phyloP scores from a whole-genome alignment of 306 rosid genomes.

The Hylodesmum podocarpum region DNA sequence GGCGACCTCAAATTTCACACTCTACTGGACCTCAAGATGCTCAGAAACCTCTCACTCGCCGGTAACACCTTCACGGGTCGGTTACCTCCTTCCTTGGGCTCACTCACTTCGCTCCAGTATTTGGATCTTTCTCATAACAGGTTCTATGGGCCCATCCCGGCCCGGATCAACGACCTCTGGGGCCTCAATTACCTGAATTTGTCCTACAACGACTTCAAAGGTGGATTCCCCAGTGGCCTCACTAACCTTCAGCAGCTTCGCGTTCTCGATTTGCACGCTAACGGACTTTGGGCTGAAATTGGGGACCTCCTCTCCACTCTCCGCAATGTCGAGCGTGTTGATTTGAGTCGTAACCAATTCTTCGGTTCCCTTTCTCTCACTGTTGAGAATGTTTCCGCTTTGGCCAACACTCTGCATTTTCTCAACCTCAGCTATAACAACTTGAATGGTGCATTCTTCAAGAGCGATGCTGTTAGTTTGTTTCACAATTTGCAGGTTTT shows the following conservation, averaged over 20 bases:
- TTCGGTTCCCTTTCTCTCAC: slow-evolving; percentile 56
- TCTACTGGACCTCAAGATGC: slow-evolving; percentile 58
- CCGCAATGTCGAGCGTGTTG: slow-evolving; percentile 68
- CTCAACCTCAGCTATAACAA: slow-evolving; percentile 62
- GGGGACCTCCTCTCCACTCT: slow-evolving; percentile 49
- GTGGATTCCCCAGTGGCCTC: slow-evolving; percentile 63
- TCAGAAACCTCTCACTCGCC: slow-evolving; percentile 62
- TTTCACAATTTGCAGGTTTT: slow-evolving; percentile 68
- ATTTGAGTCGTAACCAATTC: slow-evolving; percentile 74
- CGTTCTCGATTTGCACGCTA: slow-evolving; percentile 77
- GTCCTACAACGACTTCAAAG: slow-evolving; percentile 57
- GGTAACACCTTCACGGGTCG: slow-evolving; percentile 79
- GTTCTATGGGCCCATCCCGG: slow-evolving; percentile 91
- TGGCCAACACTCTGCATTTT: slow-evolving; percentile 64
- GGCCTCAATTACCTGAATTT: slow-evolving; percentile 70
- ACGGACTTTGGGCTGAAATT: slow-evolving; percentile 63
- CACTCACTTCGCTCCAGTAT: slow-evolving; percentile 60
- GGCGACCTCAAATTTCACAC: slow-evolving; percentile 85
- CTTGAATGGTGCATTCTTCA: slow-evolving; percentile 66
- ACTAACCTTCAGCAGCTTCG: slow-evolving; percentile 82
- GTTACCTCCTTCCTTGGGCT: slow-evolving; percentile 70
- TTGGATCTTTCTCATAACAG: slow-evolving; percentile 81
- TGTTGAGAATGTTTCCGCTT: slow-evolving; percentile 51
- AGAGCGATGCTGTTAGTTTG: slow-evolving; percentile 42
- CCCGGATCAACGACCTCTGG: slow-evolving; percentile 78